Percentiles rank a stretch among this genome's conserved stretches.
Conservation (phyloP, 495 filamentous ascomycete species). For the Trichoderma erinaceum region DNA sequence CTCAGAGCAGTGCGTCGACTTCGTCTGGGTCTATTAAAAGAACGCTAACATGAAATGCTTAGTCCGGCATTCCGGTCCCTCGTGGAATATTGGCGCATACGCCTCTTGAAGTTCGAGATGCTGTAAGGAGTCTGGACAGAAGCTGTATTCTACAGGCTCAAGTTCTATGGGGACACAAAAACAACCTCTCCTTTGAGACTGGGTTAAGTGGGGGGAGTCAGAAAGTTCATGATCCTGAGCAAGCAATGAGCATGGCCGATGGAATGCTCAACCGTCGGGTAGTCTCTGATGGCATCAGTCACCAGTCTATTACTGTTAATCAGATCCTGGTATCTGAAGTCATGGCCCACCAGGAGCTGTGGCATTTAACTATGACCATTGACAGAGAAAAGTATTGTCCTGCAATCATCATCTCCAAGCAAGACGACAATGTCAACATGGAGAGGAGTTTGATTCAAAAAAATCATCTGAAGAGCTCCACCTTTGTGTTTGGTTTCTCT, state of each 20-base stretch:
- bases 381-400: slow-evolving; percentile 29
- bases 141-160: slow-evolving; percentile 2
- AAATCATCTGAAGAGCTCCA: background rate
- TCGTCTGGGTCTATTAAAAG: background rate
- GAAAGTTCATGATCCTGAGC: background rate
- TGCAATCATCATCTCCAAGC: slow-evolving; percentile 28
- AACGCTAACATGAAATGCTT: background rate
- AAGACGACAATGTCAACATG: slow-evolving; percentile 10
- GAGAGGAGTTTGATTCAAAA: background rate
- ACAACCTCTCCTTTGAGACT: background rate
- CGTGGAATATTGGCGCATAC: background rate
- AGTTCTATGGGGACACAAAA: background rate
- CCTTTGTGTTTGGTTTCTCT: background rate
- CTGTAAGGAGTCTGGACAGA: background rate
- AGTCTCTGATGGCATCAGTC: background rate
- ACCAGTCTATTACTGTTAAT: background rate
- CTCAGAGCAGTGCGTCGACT: slow-evolving; percentile 9
- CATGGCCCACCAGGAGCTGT: slow-evolving; percentile 27
- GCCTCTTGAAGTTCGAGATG: background rate
- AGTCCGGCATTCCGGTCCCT: background rate
- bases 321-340: slow-evolving; percentile 33
- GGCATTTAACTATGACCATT: slow-evolving; percentile 32
- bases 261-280: slow-evolving; percentile 4
- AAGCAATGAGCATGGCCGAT: background rate
- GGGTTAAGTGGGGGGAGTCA: slow-evolving; percentile 8